These are phyloP conservation scores for Eucalyptus cloeziana DNA, from an alignment of 345 rosid genomes.

Conservation along the genomic window DNA sequence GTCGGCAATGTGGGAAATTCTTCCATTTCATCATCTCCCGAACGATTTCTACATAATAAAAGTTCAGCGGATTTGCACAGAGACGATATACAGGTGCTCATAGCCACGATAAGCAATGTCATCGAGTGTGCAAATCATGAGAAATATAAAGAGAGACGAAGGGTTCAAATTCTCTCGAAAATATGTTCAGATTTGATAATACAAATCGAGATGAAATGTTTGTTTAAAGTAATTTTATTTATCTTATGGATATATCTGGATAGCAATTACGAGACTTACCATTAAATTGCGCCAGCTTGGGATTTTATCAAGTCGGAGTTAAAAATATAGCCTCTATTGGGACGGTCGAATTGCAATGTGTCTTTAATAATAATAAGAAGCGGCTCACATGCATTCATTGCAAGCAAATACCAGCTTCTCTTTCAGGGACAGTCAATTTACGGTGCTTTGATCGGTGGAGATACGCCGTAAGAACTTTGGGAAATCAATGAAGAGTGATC, in stretches of 20 bases:
- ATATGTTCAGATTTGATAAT: rapidly evolving
- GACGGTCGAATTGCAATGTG: not conserved
- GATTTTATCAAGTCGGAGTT: not conserved
- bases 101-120: not conserved
- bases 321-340: not conserved
- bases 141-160: not conserved
- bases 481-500: not conserved
- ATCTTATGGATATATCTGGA: not conserved
- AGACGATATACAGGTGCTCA: not conserved
- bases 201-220: not conserved
- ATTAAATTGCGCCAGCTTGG: not conserved
- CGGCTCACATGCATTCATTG: not conserved
- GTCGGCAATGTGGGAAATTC: not conserved
- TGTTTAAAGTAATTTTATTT: not conserved
- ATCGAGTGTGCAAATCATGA: not conserved
- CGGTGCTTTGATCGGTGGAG: not conserved
- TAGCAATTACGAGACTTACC: rapidly evolving
- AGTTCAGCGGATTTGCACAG: not conserved
- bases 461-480: not conserved
- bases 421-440: not conserved
- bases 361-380: not conserved
- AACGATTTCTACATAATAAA: not conserved
- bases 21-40: not conserved
- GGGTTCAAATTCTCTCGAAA: rapidly evolving
- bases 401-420: not conserved